Evolutionary conservation across 495 filamentous ascomycete genomes (phyloP).

Genomic region (Penicillium pulvis): DNA sequence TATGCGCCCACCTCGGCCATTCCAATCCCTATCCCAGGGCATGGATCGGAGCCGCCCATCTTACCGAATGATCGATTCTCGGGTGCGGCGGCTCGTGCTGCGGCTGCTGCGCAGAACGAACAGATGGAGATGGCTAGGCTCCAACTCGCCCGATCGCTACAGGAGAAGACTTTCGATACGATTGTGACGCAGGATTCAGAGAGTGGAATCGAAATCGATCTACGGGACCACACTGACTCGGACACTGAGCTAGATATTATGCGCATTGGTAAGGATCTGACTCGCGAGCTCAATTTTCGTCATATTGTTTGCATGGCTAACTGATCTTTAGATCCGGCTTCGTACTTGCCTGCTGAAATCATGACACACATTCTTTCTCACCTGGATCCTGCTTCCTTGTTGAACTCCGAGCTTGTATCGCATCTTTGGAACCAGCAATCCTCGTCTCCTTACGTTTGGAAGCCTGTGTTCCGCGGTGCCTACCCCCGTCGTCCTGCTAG

Average conservation of each 20-base stretch:
- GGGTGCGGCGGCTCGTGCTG: slow-evolving; percentile 71
- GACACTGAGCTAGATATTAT: slow-evolving; percentile 44
- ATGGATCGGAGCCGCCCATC: slow-evolving; percentile 43
- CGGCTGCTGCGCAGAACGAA: slow-evolving; percentile 67
- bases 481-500: slow-evolving; percentile 50
- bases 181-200: slow-evolving; percentile 60
- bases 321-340: slow-evolving; percentile 61
- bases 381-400: slow-evolving; percentile 68
- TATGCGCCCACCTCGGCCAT: slow-evolving; percentile 37
- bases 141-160: slow-evolving; percentile 49
- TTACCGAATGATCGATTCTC: slow-evolving; percentile 48
- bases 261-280: slow-evolving; percentile 37
- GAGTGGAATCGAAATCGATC: slow-evolving; percentile 79
- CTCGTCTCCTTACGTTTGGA: slow-evolving; percentile 73
- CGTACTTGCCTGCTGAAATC: slow-evolving; percentile 69
- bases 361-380: slow-evolving; percentile 69
- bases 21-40: slow-evolving; percentile 40
- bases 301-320: neutral
- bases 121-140: slow-evolving; percentile 21
- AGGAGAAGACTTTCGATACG: slow-evolving; percentile 35
- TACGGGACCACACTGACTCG: slow-evolving; percentile 53
- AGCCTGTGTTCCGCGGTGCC: slow-evolving; percentile 69
- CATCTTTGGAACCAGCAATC: slow-evolving; percentile 62
- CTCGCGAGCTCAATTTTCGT: neutral
- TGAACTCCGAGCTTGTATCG: slow-evolving; percentile 62